Conservation (phyloP, 306 rosid genomes). For the Trichosanthes cucumerina region DNA sequence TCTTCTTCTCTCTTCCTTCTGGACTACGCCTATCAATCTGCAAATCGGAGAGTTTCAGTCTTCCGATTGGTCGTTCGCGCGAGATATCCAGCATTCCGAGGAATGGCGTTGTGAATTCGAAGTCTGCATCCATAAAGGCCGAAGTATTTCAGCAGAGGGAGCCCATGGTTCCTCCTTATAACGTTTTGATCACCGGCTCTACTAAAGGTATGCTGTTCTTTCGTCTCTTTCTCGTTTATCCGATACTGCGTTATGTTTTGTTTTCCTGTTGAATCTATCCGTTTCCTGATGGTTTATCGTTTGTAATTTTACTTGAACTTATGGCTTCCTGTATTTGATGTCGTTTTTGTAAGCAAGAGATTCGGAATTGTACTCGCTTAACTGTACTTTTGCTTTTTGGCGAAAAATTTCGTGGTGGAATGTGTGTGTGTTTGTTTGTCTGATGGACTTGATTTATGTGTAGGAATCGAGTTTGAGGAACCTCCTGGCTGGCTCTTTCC, state of each 20-base stretch:
- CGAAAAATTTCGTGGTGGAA: neutral
- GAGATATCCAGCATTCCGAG: neutral
- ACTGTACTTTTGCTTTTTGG: neutral
- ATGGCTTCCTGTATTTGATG: neutral
- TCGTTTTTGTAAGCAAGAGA: neutral
- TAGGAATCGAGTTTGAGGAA: neutral
- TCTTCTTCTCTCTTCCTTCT: slow-evolving; percentile 8
- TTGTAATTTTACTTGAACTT: neutral
- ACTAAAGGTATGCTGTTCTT: slow-evolving; percentile 46
- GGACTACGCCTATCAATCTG: neutral
- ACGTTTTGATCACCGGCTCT: slow-evolving; percentile 85
- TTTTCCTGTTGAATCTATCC: neutral
- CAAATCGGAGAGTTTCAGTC: slow-evolving; percentile 10
- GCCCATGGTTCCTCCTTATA: slow-evolving; percentile 70
- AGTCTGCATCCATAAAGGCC: slow-evolving; percentile 5
- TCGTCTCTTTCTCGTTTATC: neutral
- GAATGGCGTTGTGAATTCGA: slow-evolving; percentile 4
- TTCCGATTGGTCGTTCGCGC: slow-evolving; percentile 22
- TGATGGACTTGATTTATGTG: no score
- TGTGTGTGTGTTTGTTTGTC: neutral
- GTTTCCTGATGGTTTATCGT: neutral
- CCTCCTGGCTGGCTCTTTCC: neutral
- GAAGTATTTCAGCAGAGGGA: slow-evolving; percentile 15
- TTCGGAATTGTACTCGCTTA: neutral
- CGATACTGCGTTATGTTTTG: neutral